phyloP scores from a whole-genome alignment of 306 rosid species.

The Vigna radiata region DNA sequence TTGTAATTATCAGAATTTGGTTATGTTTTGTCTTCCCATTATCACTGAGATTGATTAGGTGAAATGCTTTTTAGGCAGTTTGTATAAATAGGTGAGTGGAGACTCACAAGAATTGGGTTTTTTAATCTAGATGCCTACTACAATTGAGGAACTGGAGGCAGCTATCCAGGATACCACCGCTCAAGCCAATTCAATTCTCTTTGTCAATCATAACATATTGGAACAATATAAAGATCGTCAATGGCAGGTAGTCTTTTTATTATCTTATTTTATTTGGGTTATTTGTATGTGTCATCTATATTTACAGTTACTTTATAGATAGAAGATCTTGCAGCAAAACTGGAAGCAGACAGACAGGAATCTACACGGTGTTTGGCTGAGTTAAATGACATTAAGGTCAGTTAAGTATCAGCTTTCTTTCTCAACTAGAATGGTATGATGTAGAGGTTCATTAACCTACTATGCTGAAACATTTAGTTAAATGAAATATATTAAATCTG shows the following conservation, averaged over 20 bases:
- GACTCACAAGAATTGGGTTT: conserved; percentile 24
- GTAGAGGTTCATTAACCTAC: background rate
- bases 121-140: conserved; percentile 83
- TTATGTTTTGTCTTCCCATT: background rate
- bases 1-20: background rate
- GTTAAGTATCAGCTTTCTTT: conserved; percentile 37
- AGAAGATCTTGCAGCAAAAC: conserved; percentile 62
- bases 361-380: conserved; percentile 58
- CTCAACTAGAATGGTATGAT: background rate
- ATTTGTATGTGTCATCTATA: conserved; percentile 4
- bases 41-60: background rate
- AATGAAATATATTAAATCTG: background rate
- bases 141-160: conserved; percentile 87
- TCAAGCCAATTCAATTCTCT: conserved; percentile 85
- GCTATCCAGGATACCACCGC: conserved; percentile 82
- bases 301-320: conserved; percentile 59
- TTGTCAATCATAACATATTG: conserved; percentile 74
- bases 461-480: background rate
- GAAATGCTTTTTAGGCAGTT: background rate
- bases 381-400: conserved; percentile 73
- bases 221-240: conserved; percentile 84
- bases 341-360: conserved; percentile 75
- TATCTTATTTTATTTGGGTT: conserved; percentile 6
- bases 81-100: conserved; percentile 1
- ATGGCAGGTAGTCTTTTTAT: conserved; percentile 54